These are phyloP conservation scores for Sorghum bicolor DNA, from an alignment of 176 grass and related monocot species.

Conservation along the genomic window Sorghum_bicolor_NCBIv3 NC_012870.2:68241001-68241500, in stretches of 20 bases:
- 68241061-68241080: slow-evolving; percentile 8
- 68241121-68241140: background rate
- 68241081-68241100: background rate
- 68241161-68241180: background rate
- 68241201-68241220: background rate
- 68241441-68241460: slow-evolving; percentile 91
- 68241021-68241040: background rate
- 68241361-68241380: slow-evolving; percentile 96
- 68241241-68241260: background rate
- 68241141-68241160: background rate
- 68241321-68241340: slow-evolving; percentile 92
- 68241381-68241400: slow-evolving; percentile 87
- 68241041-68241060: slow-evolving; percentile 3
- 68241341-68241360: slow-evolving; percentile 95
- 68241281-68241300: slow-evolving; percentile 77
- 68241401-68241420: slow-evolving; percentile 92
- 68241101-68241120: background rate
- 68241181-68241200: background rate
- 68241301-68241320: slow-evolving; percentile 89
- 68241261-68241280: slow-evolving; percentile 73
- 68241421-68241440: slow-evolving; percentile 97
- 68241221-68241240: background rate
- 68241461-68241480: slow-evolving; percentile 69
- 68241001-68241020: background rate
- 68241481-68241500: slow-evolving; percentile 87